phyloP scores from a whole-genome alignment of 805 yeast genomes.

The Candida pseudoglaebosa region DNA sequence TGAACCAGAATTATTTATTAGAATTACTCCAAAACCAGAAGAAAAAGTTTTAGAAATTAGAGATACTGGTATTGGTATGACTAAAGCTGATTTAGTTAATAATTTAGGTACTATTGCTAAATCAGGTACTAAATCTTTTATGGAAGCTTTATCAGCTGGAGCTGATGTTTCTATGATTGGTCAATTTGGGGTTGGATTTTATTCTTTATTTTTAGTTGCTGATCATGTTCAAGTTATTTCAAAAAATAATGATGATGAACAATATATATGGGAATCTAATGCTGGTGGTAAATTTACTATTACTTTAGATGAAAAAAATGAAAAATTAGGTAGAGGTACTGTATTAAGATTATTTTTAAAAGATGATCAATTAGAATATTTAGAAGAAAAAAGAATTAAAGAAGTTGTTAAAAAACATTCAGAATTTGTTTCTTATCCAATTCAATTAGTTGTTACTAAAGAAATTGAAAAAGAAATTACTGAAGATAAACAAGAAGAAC shows the following conservation, averaged over 20 bases:
- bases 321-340: conserved; percentile 92
- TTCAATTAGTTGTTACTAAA: conserved; percentile 96
- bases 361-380: conserved; percentile 98
- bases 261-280: conserved; percentile 99
- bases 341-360: conserved; percentile 91
- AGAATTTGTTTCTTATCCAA: conserved; percentile 98
- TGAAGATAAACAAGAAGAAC: conserved; percentile 59
- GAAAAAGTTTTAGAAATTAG: conserved; percentile 92
- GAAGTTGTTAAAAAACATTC: conserved; percentile 99
- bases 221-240: conserved; percentile 98
- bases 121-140: conserved; percentile 98
- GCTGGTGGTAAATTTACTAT: conserved; percentile 99
- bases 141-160: conserved; percentile 99
- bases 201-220: conserved; percentile 98
- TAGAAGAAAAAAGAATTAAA: conserved; percentile 99
- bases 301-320: conserved; percentile 82
- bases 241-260: conserved; percentile 98
- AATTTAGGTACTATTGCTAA: conserved; percentile 99
- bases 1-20: conserved; percentile 94
- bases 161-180: conserved; percentile 99
- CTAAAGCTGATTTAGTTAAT: conserved; percentile 97
- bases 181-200: conserved; percentile 99
- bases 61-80: conserved; percentile 99
- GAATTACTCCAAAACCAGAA: conserved; percentile 96
- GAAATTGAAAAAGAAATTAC: conserved; percentile 98